Evolutionary conservation across 257 asterid species (phyloP), one percentile per base, ranked within the genome.

Genomic region (Fraxinus quadrangulata): DNA sequence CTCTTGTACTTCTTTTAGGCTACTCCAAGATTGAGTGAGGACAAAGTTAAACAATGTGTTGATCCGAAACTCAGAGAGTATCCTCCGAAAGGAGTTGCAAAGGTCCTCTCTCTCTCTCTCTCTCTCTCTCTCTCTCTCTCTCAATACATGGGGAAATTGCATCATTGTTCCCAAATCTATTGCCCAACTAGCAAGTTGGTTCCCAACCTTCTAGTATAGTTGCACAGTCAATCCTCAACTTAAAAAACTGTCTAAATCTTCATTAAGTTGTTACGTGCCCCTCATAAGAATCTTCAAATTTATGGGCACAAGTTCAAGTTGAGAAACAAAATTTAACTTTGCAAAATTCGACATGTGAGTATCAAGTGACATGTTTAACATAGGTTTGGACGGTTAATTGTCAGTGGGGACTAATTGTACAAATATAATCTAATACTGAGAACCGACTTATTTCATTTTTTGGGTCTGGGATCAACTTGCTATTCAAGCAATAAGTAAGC

Each of bases 11-110:
- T 40, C 49, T 40, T 56, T 49, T 77, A 93, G 73, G 87, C 85
- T 37, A 84, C 85, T 36, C 87, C 85, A 3, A 75, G 85, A 69
- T 67, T 84, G 83, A 84, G 87, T 19, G 85, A 84, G 63, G 87
- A 84, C 79, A 81, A 84, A 75, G 87, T 84, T 47, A 79, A 84
- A 47, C 85, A 84, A 36, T 84, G 87, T 73, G 85, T 84, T 16
- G 87, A 84, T 76, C 85, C 87, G 39, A 93, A 90, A 75, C 92
- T 93, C 36, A 88, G 86, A 68, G 94, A 90, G 45, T 92, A 88
- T 73, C 97, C 97, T 28, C 92, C 94, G 26, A 93, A 91, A 87
- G 97, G 92, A 75, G 97, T 93, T 77, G 97, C 97, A 76, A 93
- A 93, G 96, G 97, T 93, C 28, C 17, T 70, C 68, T 49, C 21